Percentiles rank a stretch among this genome's conserved stretches.
Conservation (phyloP, 202 grass and related monocot genomes). For the Miscanthus sacchariflorus region DNA sequence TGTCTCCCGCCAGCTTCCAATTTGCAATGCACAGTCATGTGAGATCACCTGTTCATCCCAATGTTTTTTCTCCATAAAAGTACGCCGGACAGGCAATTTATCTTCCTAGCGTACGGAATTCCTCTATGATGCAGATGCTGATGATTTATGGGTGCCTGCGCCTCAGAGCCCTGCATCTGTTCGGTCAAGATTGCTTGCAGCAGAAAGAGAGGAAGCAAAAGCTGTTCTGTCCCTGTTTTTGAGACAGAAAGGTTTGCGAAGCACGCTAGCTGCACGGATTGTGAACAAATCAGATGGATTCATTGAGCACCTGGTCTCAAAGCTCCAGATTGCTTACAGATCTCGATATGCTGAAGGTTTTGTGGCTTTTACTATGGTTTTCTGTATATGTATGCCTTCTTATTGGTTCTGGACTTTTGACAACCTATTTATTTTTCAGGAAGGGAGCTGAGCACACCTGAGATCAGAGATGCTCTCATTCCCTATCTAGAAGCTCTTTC, state of each 20-base stretch:
- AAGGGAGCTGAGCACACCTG: conserved; percentile 90
- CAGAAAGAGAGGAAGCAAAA: conserved; percentile 92
- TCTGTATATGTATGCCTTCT: not conserved
- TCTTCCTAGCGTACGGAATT: not conserved
- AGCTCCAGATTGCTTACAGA: conserved; percentile 79
- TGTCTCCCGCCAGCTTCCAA: conserved; percentile 47
- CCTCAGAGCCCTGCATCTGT: conserved; percentile 46
- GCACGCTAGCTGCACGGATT: conserved; percentile 63
- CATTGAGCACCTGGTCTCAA: conserved; percentile 77
- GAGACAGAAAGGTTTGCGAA: conserved; percentile 84
- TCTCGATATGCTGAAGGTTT: conserved; percentile 89
- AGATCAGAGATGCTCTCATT: conserved; percentile 86
- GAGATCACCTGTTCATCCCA: conserved; percentile 37
- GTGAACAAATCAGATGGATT: conserved; percentile 94
- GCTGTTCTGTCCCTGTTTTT: conserved; percentile 91
- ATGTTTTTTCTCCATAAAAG: conserved; percentile 4
- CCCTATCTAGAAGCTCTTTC: conserved; percentile 76
- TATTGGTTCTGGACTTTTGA: conserved; percentile 14
- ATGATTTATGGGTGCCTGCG: conserved; percentile 54
- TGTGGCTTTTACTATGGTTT: conserved; percentile 13
- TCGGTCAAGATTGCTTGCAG: conserved; percentile 74
- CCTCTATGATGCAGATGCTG: conserved; percentile 47
- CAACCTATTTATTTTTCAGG: conserved; percentile 60
- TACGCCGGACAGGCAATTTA: not conserved
- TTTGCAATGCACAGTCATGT: conserved; percentile 77